Base-by-base conservation (phyloP, 2,329 filamentous ascomycete genomes). In the Pleurostoma richardsiae region DNA sequence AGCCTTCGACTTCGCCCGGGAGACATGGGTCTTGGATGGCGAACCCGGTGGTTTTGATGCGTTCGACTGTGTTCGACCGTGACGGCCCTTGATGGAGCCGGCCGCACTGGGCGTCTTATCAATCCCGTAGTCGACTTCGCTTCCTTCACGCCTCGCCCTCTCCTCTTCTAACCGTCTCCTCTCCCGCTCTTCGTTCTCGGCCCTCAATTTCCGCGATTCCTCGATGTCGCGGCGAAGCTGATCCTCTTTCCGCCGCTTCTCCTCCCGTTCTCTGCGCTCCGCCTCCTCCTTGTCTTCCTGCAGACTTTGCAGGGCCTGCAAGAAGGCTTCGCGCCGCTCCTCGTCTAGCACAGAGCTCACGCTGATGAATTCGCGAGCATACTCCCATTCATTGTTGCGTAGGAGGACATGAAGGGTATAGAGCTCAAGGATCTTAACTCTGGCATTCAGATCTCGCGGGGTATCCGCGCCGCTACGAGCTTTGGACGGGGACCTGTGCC, bases 351-450 rank as follows among this genome's bases (percentile, higher is more conserved):
- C 82, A 41, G 92, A 84, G 63, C 85, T 94, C 59, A 90, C 82
- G 58, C 77, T 82, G 59, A 97, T 95, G 64, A 97, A 97, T 56
- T 95, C 88, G 49, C 83, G 81, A 4, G 94, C 90, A 58, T 96
- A 96, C 49, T 96, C 89, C 94, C 94, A 99, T 68, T 97, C 90
- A 47, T 89, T 84, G 57, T 96, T 97, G 45, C 90, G 80, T 4
- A 92, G 83, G n/a, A 99, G 80, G 6, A 97, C 89, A 61, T 99
- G 94, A 4, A 99, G 77, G 1, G 90, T 95, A 65, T 96, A 99
- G 6, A 99, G 77, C 68, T 99, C 94, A 43, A 99, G 80, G 39
- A 99, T 88, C 70, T 95, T 95, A 53, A 96, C 84, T 41, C 90
- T 80, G 4, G 89, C 84, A 55, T 88, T 85, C 33, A 96, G 79